Evolutionary conservation across 495 filamentous ascomycete genomes (phyloP), one percentile per base, ranked within the genome.

Genomic region (Achaetomiella virescens): DNA sequence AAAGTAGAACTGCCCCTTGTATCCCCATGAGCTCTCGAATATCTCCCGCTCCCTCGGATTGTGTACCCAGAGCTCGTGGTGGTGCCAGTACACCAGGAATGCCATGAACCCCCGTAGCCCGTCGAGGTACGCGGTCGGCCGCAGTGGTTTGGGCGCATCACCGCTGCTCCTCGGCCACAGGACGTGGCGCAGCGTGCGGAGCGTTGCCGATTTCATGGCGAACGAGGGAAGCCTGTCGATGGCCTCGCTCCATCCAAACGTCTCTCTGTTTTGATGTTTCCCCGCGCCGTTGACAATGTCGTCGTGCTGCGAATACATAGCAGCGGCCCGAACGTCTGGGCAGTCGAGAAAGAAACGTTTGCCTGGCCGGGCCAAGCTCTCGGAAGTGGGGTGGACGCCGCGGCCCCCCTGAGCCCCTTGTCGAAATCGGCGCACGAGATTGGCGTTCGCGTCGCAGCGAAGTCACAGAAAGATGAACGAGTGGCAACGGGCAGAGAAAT

Each of bases 61-160:
- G 27, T 73, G 69, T 7, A 66, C 55, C 74, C 74, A 76, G 1
- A 75, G 66, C 38, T 72, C 60, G 55, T 74, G 65, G 59, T 78
- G 75, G 57, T 78, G 74, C 64, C 72, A 70, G 61, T 73, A 74
- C 36, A 78, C 75, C 14, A 78, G 58, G 35, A 76, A 69, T 15
- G 75, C 72, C 18, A 72, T 70, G 57, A 78, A 71, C 4, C 74
- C 75, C 3, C 75, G 58, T 37, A 78, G 69, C 10, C 74, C 75
- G 60, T 78, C 74, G 42, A 79, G 75, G 43, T 80, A 75, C 24
- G 71, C 70, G 25, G 72, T 75, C 24, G 72, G 63, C 42, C 62
- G 33, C 25, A 67, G 55, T 25, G 54, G 64, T 55, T 56, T 56
- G 2, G 51, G 25, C 0, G 49, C 47, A 18, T 60, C 57, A 1